Evolutionary conservation across 352 stramenopile genomes (phyloP), one percentile per base, ranked within the genome.

Genomic region (Pythium graminicola): DNA sequence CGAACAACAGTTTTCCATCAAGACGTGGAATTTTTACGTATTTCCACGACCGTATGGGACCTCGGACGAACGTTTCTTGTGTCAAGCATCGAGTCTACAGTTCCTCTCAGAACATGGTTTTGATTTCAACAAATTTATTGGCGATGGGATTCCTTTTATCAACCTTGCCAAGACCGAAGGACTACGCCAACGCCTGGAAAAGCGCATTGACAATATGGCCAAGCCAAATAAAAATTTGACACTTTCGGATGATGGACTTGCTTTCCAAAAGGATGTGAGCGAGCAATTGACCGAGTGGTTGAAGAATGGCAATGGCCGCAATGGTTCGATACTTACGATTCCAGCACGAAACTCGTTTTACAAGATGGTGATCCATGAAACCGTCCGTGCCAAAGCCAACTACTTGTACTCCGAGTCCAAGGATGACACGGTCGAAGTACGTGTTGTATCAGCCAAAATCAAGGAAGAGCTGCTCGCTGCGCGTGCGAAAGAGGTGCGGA

Each of bases 1-100:
- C 20, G 53, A 70, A 39, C 60, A 81, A 33, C 59, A 85, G 53
- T 66, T 80, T 48, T 58, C 69, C 28, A 78, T 89, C 65, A 79
- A 76, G 57, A 87, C 76, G n/a, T 93, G 75, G 76, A 93, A 93
- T 65, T 90, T 93, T 57, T 93, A 86, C 62, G 66, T 93, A 10
- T 91, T 89, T 47, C 82, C 82, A 7, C 67, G 76, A 2, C 75
- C 80, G 17, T 85, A 87, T 38, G 67, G 67, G 35, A 65, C 73
- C 7, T 50, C 70, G 44, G 82, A 93, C 55, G 67, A 86, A 52
- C 80, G 82, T 16, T 89, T 93, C 36, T 43, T 90, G 53, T 90
- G 81, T 46, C 82, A 93, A 50, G 73, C 77, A 0, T 87, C 76
- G 28, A 90, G 80, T 53, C 68, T 93, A 8, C 74, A 87, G 51